phyloP scores from a whole-genome alignment of 768 basidiomycete genomes.

The Candolleomyces efflorescens region DNA sequence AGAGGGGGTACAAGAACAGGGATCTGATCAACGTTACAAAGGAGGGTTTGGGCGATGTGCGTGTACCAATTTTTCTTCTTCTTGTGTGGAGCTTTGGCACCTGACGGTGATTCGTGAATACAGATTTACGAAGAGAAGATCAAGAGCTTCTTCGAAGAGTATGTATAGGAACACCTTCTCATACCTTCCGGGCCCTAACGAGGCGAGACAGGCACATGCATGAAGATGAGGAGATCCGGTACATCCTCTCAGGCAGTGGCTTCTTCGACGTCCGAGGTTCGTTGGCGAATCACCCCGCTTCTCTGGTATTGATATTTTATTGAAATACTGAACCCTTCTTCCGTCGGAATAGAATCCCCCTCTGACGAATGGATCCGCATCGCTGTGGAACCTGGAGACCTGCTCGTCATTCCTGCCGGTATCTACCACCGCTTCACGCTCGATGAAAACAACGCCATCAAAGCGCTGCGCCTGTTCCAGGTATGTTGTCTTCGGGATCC shows the following conservation, averaged over 20 bases:
- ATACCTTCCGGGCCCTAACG: background rate
- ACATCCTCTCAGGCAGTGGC: constrained; percentile 79
- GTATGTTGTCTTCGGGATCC: constrained; percentile 27
- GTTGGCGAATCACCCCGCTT: constrained; percentile 14
- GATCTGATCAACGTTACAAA: constrained; percentile 77
- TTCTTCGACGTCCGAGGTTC: constrained; percentile 90
- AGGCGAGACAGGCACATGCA: constrained; percentile 72
- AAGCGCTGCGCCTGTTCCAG: constrained; percentile 83
- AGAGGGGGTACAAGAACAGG: constrained; percentile 78
- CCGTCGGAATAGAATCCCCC: constrained; percentile 44
- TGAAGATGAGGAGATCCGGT: constrained; percentile 95
- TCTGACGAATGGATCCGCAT: constrained; percentile 81
- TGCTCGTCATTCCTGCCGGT: constrained; percentile 83
- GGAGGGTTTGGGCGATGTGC: constrained; percentile 70
- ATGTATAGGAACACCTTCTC: constrained; percentile 18
- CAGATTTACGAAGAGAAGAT: constrained; percentile 74
- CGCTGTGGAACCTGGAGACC: constrained; percentile 70
- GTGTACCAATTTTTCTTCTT: constrained; percentile 11
- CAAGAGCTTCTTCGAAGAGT: constrained; percentile 84
- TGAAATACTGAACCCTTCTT: background rate
- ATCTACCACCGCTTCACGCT: constrained; percentile 96
- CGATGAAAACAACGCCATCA: constrained; percentile 68
- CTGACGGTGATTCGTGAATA: background rate
- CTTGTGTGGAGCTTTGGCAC: background rate
- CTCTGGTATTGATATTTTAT: background rate